Percentiles rank a stretch among this genome's conserved stretches.
Conservation (phyloP, 805 yeast species). For the Candida awuae region DNA sequence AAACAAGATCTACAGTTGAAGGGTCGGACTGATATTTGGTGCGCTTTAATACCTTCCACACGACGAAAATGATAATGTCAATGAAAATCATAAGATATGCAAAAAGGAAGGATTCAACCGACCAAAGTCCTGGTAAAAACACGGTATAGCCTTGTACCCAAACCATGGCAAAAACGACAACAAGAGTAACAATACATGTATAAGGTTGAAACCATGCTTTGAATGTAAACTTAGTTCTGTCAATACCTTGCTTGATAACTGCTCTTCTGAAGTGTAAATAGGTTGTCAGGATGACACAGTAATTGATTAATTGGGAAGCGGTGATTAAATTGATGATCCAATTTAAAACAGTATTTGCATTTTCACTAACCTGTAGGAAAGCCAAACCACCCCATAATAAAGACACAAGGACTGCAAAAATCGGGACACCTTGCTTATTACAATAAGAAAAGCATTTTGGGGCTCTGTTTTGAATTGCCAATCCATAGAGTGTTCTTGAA, state of each 20-base stretch:
- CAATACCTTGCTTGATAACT: conserved; percentile 43
- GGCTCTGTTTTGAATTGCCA: conserved; percentile 65
- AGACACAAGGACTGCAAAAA: conserved; percentile 46
- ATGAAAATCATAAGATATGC: conserved; percentile 65
- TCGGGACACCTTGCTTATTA: conserved; percentile 67
- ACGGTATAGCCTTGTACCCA: conserved; percentile 40
- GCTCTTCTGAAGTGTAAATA: conserved; percentile 59
- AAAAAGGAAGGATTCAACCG: conserved; percentile 53
- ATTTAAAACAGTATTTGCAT: conserved; percentile 56
- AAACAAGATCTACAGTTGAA: conserved; percentile 42
- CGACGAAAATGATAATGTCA: conserved; percentile 37
- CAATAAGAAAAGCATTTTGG: conserved; percentile 59
- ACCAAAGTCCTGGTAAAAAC: conserved; percentile 61
- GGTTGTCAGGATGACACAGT: conserved; percentile 47
- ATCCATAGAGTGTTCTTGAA: conserved; percentile 56
- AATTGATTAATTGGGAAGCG: conserved; percentile 58
- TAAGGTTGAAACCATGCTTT: conserved; percentile 36
- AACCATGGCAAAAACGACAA: conserved; percentile 28
- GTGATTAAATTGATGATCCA: conserved; percentile 71
- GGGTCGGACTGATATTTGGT: conserved; percentile 38
- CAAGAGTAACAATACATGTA: conserved; percentile 17
- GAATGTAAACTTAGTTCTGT: conserved; percentile 39
- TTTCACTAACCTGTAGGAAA: conserved; percentile 53
- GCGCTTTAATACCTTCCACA: conserved; percentile 46
- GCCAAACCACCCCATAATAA: conserved; percentile 59